phyloP scores from a whole-genome alignment of 805 yeast species.

The Barnettozyma populi region DNA sequence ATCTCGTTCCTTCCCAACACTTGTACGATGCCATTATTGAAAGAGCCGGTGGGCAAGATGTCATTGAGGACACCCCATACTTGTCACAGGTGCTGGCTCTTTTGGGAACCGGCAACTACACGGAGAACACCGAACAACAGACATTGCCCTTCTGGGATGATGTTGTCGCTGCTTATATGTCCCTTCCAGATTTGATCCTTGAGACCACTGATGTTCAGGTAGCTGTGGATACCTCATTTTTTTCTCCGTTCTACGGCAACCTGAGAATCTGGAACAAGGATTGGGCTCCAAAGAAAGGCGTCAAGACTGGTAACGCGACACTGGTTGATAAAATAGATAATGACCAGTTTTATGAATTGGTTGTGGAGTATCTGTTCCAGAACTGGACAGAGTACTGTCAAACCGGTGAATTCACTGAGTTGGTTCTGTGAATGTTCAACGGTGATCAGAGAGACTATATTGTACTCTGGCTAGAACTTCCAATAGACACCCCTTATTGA shows the following conservation, averaged over 20 bases:
- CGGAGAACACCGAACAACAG: slow-evolving; percentile 28
- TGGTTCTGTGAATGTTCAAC: slow-evolving; percentile 3
- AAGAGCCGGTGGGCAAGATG: slow-evolving; percentile 30
- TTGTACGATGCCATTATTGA: slow-evolving; percentile 31
- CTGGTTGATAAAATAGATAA: slow-evolving; percentile 30
- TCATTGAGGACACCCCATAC: slow-evolving; percentile 27
- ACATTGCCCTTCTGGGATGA: slow-evolving; percentile 41
- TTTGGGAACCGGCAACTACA: slow-evolving; percentile 33
- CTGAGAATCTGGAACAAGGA: slow-evolving; percentile 34
- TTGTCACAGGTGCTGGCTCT: slow-evolving; percentile 26
- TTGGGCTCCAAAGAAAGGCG: slow-evolving; percentile 31
- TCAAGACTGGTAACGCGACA: slow-evolving; percentile 33
- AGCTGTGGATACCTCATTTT: slow-evolving; percentile 36
- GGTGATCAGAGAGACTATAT: too few species aligned
- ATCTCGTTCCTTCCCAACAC: slow-evolving; percentile 34
- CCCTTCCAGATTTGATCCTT: slow-evolving; percentile 31
- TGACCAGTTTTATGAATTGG: slow-evolving; percentile 26
- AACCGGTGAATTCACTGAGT: slow-evolving; percentile 12
- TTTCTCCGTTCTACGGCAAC: slow-evolving; percentile 38
- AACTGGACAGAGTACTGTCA: slow-evolving; percentile 36
- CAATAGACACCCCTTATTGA: too few species aligned
- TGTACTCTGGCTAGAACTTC: too few species aligned
- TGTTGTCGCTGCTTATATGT: slow-evolving; percentile 32
- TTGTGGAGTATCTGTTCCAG: slow-evolving; percentile 30
- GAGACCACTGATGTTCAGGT: slow-evolving; percentile 28